phyloP scores from a whole-genome alignment of 139 green algal genomes.

The Edaphochlamys debaryana region DNA sequence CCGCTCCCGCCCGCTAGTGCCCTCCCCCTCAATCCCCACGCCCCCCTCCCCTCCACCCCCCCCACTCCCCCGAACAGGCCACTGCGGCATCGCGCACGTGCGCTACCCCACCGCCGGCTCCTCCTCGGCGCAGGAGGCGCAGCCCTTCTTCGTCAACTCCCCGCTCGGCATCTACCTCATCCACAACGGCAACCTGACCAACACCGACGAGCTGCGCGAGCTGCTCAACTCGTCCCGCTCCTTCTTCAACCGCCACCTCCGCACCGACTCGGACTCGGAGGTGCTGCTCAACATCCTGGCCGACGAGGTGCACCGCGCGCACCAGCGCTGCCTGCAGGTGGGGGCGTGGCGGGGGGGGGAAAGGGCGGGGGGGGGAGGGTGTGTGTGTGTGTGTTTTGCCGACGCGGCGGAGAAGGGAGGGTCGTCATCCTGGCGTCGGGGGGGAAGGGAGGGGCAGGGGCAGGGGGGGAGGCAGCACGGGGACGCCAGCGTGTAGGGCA shows the following conservation, averaged over 20 bases:
- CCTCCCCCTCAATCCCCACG: background rate
- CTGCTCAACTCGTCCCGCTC: slow-evolving; percentile 77
- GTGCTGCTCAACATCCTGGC: slow-evolving; percentile 98
- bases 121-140: slow-evolving; percentile 88
- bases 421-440: too few relatives aligned
- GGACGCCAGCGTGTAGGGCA: too few relatives aligned
- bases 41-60: background rate
- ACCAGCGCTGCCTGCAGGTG: slow-evolving; percentile 84
- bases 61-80: slow-evolving; percentile 66
- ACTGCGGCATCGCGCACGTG: slow-evolving; percentile 87
- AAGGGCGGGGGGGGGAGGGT: background rate
- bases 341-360: background rate
- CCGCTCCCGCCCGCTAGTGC: too few relatives aligned
- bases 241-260: slow-evolving; percentile 93
- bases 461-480: background rate
- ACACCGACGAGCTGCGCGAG: slow-evolving; percentile 87
- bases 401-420: too few relatives aligned
- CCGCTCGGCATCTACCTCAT: slow-evolving; percentile 98
- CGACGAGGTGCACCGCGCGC: slow-evolving; percentile 93
- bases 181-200: slow-evolving; percentile 99
- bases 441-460: background rate
- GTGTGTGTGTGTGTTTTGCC: too few relatives aligned
- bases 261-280: slow-evolving; percentile 94
- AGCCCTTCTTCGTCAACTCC: slow-evolving; percentile 99
- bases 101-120: slow-evolving; percentile 97